These are phyloP conservation scores for Microcyclosporella mali DNA, from an alignment of 2,329 filamentous ascomycete genomes.

Conservation along the genomic window DNA sequence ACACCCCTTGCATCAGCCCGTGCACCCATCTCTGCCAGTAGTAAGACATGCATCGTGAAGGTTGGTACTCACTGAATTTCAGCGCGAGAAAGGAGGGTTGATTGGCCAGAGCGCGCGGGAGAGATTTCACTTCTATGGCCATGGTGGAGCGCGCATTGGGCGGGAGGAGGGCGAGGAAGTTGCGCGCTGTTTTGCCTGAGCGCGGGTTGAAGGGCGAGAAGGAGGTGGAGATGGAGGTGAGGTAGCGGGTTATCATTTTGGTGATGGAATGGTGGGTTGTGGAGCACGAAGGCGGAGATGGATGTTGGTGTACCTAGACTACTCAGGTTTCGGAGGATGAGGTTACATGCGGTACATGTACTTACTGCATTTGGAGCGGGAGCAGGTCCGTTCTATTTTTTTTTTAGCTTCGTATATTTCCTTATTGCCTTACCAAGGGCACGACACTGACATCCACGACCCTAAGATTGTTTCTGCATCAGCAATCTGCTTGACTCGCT, in stretches of 20 bases:
- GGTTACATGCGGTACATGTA: no score
- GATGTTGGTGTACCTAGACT: no score
- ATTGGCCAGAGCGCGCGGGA: slow-evolving; percentile 59
- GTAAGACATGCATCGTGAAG: no score
- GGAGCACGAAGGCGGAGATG: not conserved
- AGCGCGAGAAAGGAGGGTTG: slow-evolving; percentile 65
- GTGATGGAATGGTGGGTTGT: not conserved
- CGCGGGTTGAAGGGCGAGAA: slow-evolving; percentile 87
- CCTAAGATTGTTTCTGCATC: no score
- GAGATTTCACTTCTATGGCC: slow-evolving; percentile 68
- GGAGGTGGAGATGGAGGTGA: slow-evolving; percentile 74
- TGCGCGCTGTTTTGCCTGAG: slow-evolving; percentile 69
- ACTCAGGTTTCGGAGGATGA: no score
- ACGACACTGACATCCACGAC: not conserved
- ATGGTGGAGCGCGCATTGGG: slow-evolving; percentile 69
- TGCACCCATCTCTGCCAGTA: not conserved
- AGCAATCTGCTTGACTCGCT: no score
- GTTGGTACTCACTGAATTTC: slow-evolving; percentile 67
- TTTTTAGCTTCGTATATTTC: no score
- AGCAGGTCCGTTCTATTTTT: not conserved
- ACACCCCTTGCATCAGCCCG: slow-evolving; percentile 14
- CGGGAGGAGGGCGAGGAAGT: slow-evolving; percentile 81
- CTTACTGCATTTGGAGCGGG: not conserved
- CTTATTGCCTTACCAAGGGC: no score
- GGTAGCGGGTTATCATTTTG: slow-evolving; percentile 74